These are phyloP conservation scores for Talaromyces borbonicus DNA, from an alignment of 495 filamentous ascomycete genomes.

Conservation along the genomic window DNA sequence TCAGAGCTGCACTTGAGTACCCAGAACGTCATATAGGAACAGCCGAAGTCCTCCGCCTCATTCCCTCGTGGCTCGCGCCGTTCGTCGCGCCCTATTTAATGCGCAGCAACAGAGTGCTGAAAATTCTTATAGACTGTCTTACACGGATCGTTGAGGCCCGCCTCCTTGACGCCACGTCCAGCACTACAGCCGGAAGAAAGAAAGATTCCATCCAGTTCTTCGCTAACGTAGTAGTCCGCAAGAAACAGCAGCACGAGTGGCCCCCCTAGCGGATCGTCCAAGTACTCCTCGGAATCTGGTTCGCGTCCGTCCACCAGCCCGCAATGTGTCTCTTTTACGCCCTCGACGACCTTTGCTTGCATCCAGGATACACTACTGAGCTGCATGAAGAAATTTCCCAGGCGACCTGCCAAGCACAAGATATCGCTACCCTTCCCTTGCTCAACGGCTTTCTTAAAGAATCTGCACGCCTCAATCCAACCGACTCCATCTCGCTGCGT, in stretches of 20 bases:
- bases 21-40: conserved; percentile 6
- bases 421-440: conserved; percentile 4
- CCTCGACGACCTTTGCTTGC: conserved; percentile 9
- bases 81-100: conserved; percentile 5
- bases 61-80: conserved; percentile 7
- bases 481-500: conserved; percentile 6
- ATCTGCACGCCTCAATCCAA: conserved; percentile 27
- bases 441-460: conserved; percentile 42
- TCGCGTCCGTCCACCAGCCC: conserved; percentile 1
- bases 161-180: background rate
- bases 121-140: conserved; percentile 1
- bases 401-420: background rate
- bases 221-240: background rate
- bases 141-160: conserved; percentile 3
- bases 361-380: conserved; percentile 10
- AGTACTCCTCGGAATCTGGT: background rate
- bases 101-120: background rate
- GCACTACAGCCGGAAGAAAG: background rate
- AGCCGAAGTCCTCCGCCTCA: conserved; percentile 5
- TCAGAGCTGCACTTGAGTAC: conserved; percentile 8
- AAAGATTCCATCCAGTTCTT: background rate
- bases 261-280: background rate
- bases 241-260: background rate
- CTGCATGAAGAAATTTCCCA: conserved; percentile 10
- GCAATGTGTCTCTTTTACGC: conserved; percentile 1